phyloP scores from a whole-genome alignment of 2,329 filamentous ascomycete species.

The Penicillium brevicompactum region DNA sequence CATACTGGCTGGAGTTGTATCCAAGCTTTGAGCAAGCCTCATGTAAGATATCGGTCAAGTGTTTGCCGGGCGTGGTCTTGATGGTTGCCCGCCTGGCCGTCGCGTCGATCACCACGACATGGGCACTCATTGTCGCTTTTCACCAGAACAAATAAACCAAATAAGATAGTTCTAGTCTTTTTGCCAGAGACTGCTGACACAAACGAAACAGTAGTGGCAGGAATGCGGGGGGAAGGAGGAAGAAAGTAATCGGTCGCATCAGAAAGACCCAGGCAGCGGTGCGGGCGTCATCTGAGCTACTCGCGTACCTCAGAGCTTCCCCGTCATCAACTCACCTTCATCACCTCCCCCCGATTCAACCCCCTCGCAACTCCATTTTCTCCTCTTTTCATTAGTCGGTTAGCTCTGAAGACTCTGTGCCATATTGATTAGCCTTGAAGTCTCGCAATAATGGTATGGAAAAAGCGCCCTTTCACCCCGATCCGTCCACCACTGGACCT shows the following conservation, averaged over 20 bases:
- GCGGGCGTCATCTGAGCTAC: conserved; percentile 37
- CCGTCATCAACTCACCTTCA: conserved; percentile 27
- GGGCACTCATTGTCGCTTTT: conserved; percentile 69
- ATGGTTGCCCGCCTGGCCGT: conserved; percentile 75
- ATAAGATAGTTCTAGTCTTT: conserved; percentile 10
- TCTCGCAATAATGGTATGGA: conserved; percentile 28
- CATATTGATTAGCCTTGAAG: conserved; percentile 18
- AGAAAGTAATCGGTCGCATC: conserved; percentile 30
- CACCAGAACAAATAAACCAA: not conserved
- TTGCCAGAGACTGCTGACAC: not conserved
- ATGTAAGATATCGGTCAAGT: conserved; percentile 80
- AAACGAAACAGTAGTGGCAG: not conserved
- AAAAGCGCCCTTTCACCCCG: conserved; percentile 14
- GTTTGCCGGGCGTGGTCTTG: conserved; percentile 79
- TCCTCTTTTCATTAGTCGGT: conserved; percentile 5
- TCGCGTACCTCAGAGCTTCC: conserved; percentile 34
- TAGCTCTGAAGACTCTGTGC: conserved; percentile 14
- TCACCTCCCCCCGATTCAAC: conserved; percentile 20
- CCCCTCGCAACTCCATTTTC: conserved; percentile 16
- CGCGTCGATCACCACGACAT: conserved; percentile 84
- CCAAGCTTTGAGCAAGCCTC: conserved; percentile 86
- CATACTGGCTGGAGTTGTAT: conserved; percentile 70
- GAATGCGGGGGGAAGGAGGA: conserved; percentile 18
- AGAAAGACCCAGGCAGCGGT: conserved; percentile 30
- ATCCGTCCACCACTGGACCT: conserved; percentile 16